Percentiles rank a stretch among this genome's conserved stretches.
Conservation (phyloP, 2,329 filamentous ascomycete genomes). For the Claviceps sp. region DNA sequence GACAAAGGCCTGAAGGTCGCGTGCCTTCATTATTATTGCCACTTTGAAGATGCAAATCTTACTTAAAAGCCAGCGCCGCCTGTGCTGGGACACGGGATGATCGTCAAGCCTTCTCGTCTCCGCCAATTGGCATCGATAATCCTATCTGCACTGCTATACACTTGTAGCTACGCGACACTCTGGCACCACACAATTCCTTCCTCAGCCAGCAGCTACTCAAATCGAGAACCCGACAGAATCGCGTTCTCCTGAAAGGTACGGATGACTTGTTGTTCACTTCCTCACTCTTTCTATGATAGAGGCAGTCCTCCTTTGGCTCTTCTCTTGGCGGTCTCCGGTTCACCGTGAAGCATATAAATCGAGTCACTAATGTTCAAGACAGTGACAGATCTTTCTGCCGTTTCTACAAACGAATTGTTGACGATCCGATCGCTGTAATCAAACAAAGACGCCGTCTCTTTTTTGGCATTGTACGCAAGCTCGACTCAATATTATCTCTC, state of each 20-base stretch:
- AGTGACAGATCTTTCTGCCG: neutral
- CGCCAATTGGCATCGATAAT: slow-evolving; percentile 2
- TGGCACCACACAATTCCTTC: too few species aligned
- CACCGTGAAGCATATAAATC: neutral
- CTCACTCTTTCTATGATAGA: too few species aligned
- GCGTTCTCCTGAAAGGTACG: too few species aligned
- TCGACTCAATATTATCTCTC: neutral
- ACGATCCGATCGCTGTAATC: neutral
- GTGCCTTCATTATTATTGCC: neutral
- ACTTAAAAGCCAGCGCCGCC: slow-evolving; percentile 9
- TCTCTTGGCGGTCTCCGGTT: neutral
- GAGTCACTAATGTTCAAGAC: neutral
- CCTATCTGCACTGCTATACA: neutral
- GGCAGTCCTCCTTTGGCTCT: neutral
- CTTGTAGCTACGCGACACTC: neutral
- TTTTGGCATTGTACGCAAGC: too few species aligned
- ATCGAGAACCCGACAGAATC: too few species aligned
- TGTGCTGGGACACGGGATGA: neutral
- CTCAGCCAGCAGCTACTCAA: too few species aligned
- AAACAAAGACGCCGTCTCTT: too few species aligned
- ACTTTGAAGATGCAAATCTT: slow-evolving; percentile 1
- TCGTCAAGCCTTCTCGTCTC: neutral
- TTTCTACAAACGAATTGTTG: neutral
- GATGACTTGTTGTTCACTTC: too few species aligned
- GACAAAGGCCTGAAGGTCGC: neutral